Percentiles rank a stretch among this genome's conserved stretches.
Evolutionary conservation across 2,329 filamentous ascomycete species (phyloP).

Genomic region (Pseudocercospora macadamiae): DNA sequence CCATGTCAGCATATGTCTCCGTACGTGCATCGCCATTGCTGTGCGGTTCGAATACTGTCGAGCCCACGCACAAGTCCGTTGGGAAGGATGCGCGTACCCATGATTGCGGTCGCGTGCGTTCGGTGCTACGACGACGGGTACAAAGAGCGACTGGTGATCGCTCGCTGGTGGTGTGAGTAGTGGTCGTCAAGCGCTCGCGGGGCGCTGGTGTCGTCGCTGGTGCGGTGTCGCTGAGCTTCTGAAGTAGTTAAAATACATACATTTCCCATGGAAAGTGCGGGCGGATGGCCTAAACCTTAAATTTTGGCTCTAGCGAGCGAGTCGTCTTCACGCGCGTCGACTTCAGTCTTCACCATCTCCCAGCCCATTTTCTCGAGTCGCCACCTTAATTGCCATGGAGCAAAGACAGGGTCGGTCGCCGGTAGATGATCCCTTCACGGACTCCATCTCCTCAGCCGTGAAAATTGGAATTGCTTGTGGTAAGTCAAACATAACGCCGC

Average conservation of each 20-base stretch:
- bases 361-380: not conserved
- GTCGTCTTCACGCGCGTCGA: too few species aligned
- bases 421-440: slow-evolving; percentile 27
- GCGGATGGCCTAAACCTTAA: too few species aligned
- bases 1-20: slow-evolving; percentile 27
- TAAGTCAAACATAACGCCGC: slow-evolving; percentile 32
- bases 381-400: slow-evolving; percentile 10
- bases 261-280: too few species aligned
- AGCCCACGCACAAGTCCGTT: slow-evolving; percentile 3
- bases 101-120: slow-evolving; percentile 58
- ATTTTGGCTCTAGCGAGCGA: too few species aligned
- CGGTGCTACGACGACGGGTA: slow-evolving; percentile 16
- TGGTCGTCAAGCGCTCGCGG: slow-evolving; percentile 14
- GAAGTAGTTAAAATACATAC: too few species aligned
- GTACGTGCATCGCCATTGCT: not conserved
- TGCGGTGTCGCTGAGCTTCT: too few species aligned
- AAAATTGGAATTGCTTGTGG: slow-evolving; percentile 40
- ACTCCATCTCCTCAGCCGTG: slow-evolving; percentile 34
- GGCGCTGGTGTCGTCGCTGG: not conserved
- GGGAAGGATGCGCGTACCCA: slow-evolving; percentile 48
- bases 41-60: slow-evolving; percentile 1
- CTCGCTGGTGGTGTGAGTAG: slow-evolving; percentile 8
- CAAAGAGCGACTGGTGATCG: slow-evolving; percentile 6
- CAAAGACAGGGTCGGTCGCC: slow-evolving; percentile 10
- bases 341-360: too few species aligned